phyloP scores from a whole-genome alignment of 257 asterid genomes.

The Solanum tarapatanum region DNA sequence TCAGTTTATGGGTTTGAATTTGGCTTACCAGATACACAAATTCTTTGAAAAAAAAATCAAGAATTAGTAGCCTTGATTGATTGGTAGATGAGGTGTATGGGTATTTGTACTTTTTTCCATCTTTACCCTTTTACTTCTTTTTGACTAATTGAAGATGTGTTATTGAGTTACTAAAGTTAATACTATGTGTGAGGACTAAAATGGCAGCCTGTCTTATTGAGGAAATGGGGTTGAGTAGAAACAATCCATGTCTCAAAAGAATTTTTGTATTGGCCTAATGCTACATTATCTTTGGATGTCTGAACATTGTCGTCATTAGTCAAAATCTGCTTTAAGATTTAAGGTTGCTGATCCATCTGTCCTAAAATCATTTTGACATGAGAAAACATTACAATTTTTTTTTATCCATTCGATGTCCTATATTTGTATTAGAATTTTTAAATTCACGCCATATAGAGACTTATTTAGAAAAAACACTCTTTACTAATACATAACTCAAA shows the following conservation, averaged over 20 bases:
- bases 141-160: not conserved
- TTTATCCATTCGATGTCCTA: too few relatives aligned
- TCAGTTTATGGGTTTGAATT: not conserved
- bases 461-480: too few relatives aligned
- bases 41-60: not conserved
- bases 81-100: not conserved
- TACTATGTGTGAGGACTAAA: not conserved
- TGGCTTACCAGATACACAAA: not conserved
- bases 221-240: not conserved
- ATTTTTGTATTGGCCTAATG: not conserved
- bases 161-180: not conserved
- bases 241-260: not conserved
- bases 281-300: not conserved
- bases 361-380: not conserved
- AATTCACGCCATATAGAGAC: too few relatives aligned
- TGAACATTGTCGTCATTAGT: not conserved
- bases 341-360: not conserved
- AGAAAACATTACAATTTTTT: too few relatives aligned
- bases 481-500: too few relatives aligned
- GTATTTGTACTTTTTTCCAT: not conserved
- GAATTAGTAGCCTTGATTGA: not conserved
- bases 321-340: not conserved
- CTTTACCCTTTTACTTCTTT: not conserved
- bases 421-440: too few relatives aligned
- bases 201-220: not conserved